Percentiles rank a stretch among this genome's conserved stretches.
phyloP scores from a whole-genome alignment of 2,329 filamentous ascomycete genomes.

The Pseudomassariella vexata region DNA sequence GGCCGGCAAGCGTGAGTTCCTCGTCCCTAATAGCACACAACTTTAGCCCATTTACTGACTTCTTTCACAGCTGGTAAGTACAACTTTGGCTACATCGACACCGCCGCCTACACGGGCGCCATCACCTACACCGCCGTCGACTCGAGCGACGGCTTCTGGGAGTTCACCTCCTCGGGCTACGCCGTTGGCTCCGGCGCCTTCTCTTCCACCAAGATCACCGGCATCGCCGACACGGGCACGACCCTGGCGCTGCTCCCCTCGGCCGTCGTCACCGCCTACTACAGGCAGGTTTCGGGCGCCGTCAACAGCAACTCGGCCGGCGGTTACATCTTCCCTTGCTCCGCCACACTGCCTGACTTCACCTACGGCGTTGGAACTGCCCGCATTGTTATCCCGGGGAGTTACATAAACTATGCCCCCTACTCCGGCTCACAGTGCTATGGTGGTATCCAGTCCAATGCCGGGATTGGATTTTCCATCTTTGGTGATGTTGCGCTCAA shows the following conservation, averaged over 20 bases:
- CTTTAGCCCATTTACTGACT: too few relatives aligned
- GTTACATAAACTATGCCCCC: background rate
- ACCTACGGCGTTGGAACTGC: constrained; percentile 16
- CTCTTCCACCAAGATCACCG: constrained; percentile 7
- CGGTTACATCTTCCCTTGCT: constrained; percentile 54
- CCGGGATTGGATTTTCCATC: constrained; percentile 6
- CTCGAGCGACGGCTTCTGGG: constrained; percentile 55
- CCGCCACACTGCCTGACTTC: constrained; percentile 36
- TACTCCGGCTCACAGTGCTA: background rate
- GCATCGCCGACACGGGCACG: constrained; percentile 58
- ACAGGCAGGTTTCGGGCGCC: constrained; percentile 46
- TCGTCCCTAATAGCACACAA: background rate
- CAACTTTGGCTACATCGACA: constrained; percentile 44
- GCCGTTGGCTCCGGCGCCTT: constrained; percentile 33
- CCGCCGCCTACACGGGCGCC: constrained; percentile 47
- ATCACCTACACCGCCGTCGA: constrained; percentile 53
- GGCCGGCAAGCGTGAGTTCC: constrained; percentile 10
- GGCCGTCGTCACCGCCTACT: constrained; percentile 48
- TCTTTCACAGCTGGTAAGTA: constrained; percentile 27
- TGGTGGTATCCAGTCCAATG: constrained; percentile 3
- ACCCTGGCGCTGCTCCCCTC: constrained; percentile 54
- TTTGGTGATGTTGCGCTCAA: constrained; percentile 7
- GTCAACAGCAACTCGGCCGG: constrained; percentile 33
- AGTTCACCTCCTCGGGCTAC: constrained; percentile 54
- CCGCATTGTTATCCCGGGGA: background rate